Evolutionary conservation across 225 moss, liverwort and hornwort genomes (phyloP).

Genomic region (Thuidium tamariscinum): DNA sequence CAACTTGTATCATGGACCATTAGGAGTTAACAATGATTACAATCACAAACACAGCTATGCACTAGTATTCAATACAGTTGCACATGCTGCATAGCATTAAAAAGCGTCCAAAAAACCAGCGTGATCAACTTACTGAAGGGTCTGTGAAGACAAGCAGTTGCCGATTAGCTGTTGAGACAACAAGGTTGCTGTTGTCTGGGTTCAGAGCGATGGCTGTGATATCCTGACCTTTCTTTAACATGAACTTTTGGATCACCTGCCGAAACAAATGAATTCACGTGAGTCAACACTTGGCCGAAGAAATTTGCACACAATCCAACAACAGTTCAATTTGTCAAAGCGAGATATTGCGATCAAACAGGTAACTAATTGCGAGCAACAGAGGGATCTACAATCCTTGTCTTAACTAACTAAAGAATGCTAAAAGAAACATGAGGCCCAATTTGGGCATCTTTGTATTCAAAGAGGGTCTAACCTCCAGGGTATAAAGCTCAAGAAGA

Average conservation of each 20-base stretch:
- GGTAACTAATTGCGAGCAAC: neutral
- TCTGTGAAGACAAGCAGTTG: constrained; percentile 96
- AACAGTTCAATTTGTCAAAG: neutral
- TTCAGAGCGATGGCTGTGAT: constrained; percentile 83
- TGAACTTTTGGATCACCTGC: constrained; percentile 94
- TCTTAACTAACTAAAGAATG: neutral
- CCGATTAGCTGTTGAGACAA: constrained; percentile 87
- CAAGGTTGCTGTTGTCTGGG: constrained; percentile 80
- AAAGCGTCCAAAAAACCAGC: neutral
- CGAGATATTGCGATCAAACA: neutral
- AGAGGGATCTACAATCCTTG: neutral
- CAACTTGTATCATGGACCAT: no score
- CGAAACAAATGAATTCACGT: neutral
- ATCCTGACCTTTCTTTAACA: constrained; percentile 91
- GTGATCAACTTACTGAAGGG: constrained; percentile 57
- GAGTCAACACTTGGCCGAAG: neutral
- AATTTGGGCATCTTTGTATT: neutral
- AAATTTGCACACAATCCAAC: neutral
- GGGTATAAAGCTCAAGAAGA: constrained; percentile 75
- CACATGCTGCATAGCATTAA: neutral
- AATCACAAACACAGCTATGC: neutral
- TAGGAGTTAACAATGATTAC: neutral
- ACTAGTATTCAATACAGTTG: neutral
- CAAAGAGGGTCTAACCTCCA: constrained; percentile 46
- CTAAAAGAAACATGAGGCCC: neutral